Evolutionary conservation across 2,329 filamentous ascomycete species (phyloP), one percentile per base, ranked within the genome.

Genomic region (Paecilomyces formosus): DNA sequence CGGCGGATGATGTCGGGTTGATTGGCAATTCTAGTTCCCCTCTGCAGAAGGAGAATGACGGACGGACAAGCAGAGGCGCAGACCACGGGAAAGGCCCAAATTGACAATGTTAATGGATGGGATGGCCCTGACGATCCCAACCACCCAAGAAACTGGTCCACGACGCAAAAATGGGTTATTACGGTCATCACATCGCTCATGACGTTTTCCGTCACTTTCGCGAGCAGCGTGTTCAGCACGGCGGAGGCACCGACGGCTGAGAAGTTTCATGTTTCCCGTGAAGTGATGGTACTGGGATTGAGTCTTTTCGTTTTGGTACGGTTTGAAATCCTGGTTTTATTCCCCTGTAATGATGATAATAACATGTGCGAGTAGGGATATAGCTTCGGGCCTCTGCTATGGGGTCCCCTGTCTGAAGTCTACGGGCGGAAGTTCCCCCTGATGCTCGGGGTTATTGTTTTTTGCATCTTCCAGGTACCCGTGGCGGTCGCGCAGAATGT

Each of bases 201-300:
- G 67, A 78, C 78, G 2, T 78, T 80, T 62, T 74, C 69, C 63
- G 72, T 78, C 54, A 80, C 78, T 1, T 81, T 81, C 59, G 73
- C 77, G 15, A 77, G 73, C 56, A 78, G 75, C 45, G 71, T 81
- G 45, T 79, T 79, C 64, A 76, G 71, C 39, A 74, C 78, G 3
- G 76, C 78, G 3, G 78, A 74, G 2, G 15, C 57, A 22, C 70
- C 69, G 15, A 78, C 76, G 0, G 70, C 78, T 3, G 59, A 69
- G 24, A 58, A 76, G 39, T 83, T 75, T 58, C 63, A 66, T 21
- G 78, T 81, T 2, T 74, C 75, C 2, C 65, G 63, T 2, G 75
- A 80, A 55, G 76, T 82, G 2, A 79, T 79, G 60, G 78, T 76
- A 0, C 65, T 84, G 1, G 79, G 78, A 0, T 78, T 77, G 0